Conservation (phyloP, 257 asterid genomes). For the Rauvolfia tetraphylla region DNA sequence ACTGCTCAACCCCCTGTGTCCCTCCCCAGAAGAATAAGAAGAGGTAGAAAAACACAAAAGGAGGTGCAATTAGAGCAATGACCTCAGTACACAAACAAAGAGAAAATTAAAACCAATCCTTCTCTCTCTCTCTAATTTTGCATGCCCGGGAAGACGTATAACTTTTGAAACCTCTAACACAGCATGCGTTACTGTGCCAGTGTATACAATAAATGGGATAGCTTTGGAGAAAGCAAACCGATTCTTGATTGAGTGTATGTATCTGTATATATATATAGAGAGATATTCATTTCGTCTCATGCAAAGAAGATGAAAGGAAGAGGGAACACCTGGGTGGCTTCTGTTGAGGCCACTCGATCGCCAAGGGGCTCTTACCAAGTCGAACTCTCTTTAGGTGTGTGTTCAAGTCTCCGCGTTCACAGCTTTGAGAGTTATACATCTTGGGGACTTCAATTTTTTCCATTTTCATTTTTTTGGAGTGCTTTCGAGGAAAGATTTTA, state of each 20-base stretch:
- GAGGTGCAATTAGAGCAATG: too few relatives aligned
- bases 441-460: not conserved
- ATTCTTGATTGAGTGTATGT: too few relatives aligned
- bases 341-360: not conserved
- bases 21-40: too few relatives aligned
- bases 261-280: too few relatives aligned
- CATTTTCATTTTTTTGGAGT: too few relatives aligned
- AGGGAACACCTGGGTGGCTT: not conserved
- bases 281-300: not conserved
- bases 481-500: too few relatives aligned
- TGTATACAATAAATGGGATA: not conserved
- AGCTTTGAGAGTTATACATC: too few relatives aligned
- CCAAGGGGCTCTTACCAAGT: not conserved
- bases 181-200: not conserved
- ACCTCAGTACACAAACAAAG: too few relatives aligned
- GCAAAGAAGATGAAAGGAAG: slow-evolving; percentile 1
- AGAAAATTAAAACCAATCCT: not conserved
- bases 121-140: not conserved
- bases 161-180: too few relatives aligned
- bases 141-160: not conserved
- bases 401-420: not conserved
- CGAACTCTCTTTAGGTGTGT: not conserved
- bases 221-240: too few relatives aligned
- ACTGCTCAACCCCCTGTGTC: too few relatives aligned
- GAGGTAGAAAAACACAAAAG: not conserved